These are phyloP conservation scores for Dothistroma septosporum DNA, from an alignment of 2,329 filamentous ascomycete species.

Conservation along the genomic window DNA sequence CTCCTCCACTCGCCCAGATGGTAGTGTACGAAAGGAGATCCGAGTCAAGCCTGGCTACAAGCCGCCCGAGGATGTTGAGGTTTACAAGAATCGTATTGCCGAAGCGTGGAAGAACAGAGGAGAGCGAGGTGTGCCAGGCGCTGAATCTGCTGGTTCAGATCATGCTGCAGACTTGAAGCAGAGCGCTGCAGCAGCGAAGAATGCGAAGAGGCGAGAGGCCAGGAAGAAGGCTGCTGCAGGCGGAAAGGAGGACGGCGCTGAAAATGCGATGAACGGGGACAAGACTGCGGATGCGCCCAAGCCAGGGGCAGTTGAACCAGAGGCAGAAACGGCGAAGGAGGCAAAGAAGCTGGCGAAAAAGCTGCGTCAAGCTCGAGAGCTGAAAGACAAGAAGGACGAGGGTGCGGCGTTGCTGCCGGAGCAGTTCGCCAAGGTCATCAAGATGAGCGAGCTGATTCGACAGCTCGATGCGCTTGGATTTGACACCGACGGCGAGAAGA, in stretches of 20 bases:
- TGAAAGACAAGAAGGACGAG: constrained; percentile 85
- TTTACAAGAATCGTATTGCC: constrained; percentile 90
- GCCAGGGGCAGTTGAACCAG: constrained; percentile 56
- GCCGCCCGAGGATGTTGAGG: constrained; percentile 89
- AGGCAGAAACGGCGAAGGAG: constrained; percentile 85
- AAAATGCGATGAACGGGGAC: constrained; percentile 71
- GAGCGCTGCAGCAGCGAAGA: constrained; percentile 60
- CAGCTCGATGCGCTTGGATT: constrained; percentile 84
- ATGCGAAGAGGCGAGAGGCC: constrained; percentile 72
- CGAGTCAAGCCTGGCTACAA: constrained; percentile 89
- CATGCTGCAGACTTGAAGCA: constrained; percentile 36
- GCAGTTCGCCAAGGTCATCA: constrained; percentile 96
- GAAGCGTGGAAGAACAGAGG: constrained; percentile 77
- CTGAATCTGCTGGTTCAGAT: constrained; percentile 49
- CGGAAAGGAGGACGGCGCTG: constrained; percentile 59
- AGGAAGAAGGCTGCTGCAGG: constrained; percentile 56
- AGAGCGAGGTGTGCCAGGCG: constrained; percentile 68
- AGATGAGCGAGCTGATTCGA: constrained; percentile 87
- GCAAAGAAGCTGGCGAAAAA: constrained; percentile 91
- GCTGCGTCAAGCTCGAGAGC: constrained; percentile 83
- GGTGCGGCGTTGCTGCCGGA: constrained; percentile 82
- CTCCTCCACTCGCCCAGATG: constrained; percentile 78
- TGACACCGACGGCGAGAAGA: constrained; percentile 67
- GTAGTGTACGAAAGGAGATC: constrained; percentile 88
- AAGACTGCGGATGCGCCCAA: constrained; percentile 29